Conservation (phyloP, 768 basidiomycete species). For the Kwoniella dejecticola region DNA sequence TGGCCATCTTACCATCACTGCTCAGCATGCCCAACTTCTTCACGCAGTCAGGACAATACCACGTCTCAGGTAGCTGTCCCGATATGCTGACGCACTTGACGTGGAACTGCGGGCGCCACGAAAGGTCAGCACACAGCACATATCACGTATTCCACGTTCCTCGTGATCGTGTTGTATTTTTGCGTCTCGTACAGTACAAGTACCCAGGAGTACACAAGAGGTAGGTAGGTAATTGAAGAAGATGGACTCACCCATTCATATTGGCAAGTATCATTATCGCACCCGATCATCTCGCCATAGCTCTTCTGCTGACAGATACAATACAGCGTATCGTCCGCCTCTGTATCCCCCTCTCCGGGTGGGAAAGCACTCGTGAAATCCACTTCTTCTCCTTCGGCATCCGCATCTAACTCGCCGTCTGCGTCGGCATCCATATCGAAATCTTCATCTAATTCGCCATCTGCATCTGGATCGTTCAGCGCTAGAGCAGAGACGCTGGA, state of each 20-base stretch:
- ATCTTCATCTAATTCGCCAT: not conserved
- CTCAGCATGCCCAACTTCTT: conserved; percentile 50
- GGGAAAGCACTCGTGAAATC: too few species aligned
- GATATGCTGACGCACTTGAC: conserved; percentile 65
- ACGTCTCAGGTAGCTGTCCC: conserved; percentile 63
- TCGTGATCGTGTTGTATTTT: too few species aligned
- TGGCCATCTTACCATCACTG: conserved; percentile 40
- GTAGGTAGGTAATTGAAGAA: not conserved
- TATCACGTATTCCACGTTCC: too few species aligned
- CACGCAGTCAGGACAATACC: conserved; percentile 66
- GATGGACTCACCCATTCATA: conserved; percentile 79
- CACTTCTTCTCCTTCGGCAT: conserved; percentile 27
- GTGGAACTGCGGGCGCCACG: conserved; percentile 66
- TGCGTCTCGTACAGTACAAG: too few species aligned
- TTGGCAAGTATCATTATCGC: conserved; percentile 77
- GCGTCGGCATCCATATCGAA: conserved; percentile 15
- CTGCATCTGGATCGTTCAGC: conserved; percentile 3
- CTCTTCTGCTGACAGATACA: conserved; percentile 83
- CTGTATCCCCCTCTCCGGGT: conserved; percentile 59
- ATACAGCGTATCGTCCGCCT: conserved; percentile 70
- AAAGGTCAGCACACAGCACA: too few species aligned
- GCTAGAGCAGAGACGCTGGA: not conserved
- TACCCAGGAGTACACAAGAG: not conserved
- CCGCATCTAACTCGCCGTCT: conserved; percentile 18
- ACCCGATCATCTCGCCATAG: conserved; percentile 94